These are phyloP conservation scores for Microdochium paspali DNA, from an alignment of 2,329 filamentous ascomycete species.

Conservation along the genomic window DNA sequence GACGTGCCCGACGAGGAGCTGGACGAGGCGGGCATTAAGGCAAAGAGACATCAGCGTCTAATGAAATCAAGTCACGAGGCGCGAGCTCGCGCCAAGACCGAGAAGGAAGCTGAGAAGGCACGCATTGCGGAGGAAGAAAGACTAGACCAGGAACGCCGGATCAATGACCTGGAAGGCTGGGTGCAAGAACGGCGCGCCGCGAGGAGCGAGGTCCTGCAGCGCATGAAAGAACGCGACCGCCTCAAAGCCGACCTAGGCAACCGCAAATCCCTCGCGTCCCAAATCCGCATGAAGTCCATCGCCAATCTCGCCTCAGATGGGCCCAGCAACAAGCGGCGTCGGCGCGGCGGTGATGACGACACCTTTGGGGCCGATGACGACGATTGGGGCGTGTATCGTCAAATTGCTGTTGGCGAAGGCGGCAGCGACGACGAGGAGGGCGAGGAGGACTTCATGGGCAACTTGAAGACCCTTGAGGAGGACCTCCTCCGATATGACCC, in stretches of 20 bases:
- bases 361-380: conserved; percentile 95
- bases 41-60: conserved; percentile 85
- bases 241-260: conserved; percentile 93
- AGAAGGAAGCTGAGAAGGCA: conserved; percentile 89
- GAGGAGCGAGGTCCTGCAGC: conserved; percentile 61
- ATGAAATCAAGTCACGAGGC: conserved; percentile 95
- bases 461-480: conserved; percentile 68
- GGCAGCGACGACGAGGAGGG: conserved; percentile 82
- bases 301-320: conserved; percentile 90
- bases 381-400: conserved; percentile 95
- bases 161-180: conserved; percentile 80
- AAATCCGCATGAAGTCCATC: conserved; percentile 97
- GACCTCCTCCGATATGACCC: conserved; percentile 83
- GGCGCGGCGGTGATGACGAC: conserved; percentile 78
- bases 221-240: conserved; percentile 87
- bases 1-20: conserved; percentile 87
- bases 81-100: conserved; percentile 83
- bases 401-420: conserved; percentile 74
- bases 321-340: conserved; percentile 72
- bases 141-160: conserved; percentile 71
- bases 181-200: conserved; percentile 71
- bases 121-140: conserved; percentile 75
- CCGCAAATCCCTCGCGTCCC: conserved; percentile 88
- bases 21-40: conserved; percentile 82
- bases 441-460: conserved; percentile 72